A percentile compares a stretch with the other conserved stretches of the same genome.
Evolutionary conservation across 1,284 basidiomycete genomes (phyloP).

Genomic region (Apiotrichum montevideense): DNA sequence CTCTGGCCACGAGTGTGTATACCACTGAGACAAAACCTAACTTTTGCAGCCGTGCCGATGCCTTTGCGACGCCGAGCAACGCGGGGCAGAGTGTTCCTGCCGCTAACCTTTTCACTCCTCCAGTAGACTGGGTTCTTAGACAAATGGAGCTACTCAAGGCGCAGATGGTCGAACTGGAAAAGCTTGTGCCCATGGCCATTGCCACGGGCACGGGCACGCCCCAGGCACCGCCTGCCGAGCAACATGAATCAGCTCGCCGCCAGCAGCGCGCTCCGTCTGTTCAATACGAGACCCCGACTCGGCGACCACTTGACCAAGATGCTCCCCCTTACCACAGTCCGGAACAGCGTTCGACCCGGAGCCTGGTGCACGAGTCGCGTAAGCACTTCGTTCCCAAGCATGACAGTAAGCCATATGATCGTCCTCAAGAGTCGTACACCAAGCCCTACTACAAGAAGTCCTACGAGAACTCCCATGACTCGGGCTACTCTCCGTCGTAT

Average conservation of each 20-base stretch:
- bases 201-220: background rate
- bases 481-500: background rate
- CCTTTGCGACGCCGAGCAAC: background rate
- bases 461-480: background rate
- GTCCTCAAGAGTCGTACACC: background rate
- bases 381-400: background rate
- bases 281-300: background rate
- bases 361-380: background rate
- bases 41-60: background rate
- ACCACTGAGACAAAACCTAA: no score
- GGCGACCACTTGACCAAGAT: background rate
- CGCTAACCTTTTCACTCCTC: background rate
- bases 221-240: background rate
- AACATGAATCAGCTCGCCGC: background rate
- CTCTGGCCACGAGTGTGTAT: no score
- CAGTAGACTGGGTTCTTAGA: constrained; percentile 5
- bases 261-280: background rate
- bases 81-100: no score
- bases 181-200: constrained; percentile 3
- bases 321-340: background rate
- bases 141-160: constrained; percentile 12
- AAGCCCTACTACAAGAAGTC: background rate
- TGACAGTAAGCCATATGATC: constrained; percentile 1
- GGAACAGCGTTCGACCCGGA: background rate
- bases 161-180: constrained; percentile 15